Evolutionary conservation across 306 rosid genomes (phyloP).

Genomic region (Gillenia trifoliata): DNA sequence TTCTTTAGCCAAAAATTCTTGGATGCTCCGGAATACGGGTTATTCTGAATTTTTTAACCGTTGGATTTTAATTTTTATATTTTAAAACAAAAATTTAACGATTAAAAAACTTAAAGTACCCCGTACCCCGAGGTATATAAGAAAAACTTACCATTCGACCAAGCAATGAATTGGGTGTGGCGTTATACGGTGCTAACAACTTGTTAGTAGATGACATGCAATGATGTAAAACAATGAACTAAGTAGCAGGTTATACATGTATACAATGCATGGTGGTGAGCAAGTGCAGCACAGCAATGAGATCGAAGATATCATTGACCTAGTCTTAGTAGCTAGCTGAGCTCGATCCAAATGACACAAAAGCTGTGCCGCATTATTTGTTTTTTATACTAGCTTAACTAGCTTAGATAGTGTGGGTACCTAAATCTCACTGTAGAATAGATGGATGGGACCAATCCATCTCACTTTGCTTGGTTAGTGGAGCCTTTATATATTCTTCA

Average conservation of each 20-base stretch:
- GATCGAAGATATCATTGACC: background rate
- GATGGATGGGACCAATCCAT: slow-evolving; percentile 43
- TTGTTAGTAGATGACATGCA: background rate
- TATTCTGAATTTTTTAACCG: too few species aligned
- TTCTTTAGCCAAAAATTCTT: too few species aligned
- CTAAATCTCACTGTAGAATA: background rate
- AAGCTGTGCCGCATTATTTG: background rate
- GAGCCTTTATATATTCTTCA: slow-evolving; percentile 17
- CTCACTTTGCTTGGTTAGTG: slow-evolving; percentile 42
- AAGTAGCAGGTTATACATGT: background rate
- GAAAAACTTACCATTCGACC: too few species aligned
- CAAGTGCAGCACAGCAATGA: background rate
- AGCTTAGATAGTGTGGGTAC: background rate
- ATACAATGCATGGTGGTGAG: background rate
- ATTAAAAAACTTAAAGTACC: too few species aligned
- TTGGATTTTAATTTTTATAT: too few species aligned
- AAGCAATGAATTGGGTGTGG: too few species aligned
- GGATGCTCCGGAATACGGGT: too few species aligned
- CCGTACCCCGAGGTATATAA: too few species aligned
- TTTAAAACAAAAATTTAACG: too few species aligned
- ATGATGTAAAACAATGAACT: background rate
- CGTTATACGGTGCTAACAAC: background rate
- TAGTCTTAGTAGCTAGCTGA: background rate
- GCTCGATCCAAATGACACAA: background rate
- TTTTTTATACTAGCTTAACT: background rate